Evolutionary conservation across 73 alveolate species (phyloP), one percentile per base, ranked within the genome.

Genomic region (Uronychia setigera): DNA sequence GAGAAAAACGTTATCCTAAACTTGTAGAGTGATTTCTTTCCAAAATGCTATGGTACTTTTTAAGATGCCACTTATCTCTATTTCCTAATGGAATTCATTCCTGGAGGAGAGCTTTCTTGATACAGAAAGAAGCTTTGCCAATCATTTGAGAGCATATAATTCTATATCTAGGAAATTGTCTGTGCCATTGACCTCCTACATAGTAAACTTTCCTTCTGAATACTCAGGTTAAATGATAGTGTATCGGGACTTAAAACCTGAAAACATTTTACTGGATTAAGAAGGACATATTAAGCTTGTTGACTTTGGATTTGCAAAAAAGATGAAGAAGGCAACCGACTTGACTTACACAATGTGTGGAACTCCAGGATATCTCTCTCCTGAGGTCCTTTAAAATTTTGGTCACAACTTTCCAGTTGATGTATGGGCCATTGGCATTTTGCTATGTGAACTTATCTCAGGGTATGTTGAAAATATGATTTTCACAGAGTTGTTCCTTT

Each of bases 351-450:
- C 91, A n/a, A 76, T 77, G 29, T 83, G 91, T 77, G 91, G 91
- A 9, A 59, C 91, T 0, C 91, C 91, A 29, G 84, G 29, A 29
- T 83, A 83, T 46, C 0, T 35, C 26, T 87, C 91, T 14, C 91
- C 91, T 11, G 67, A 46, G 19, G 67, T 46, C n/a, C 67, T 46
- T 19, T 19, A 46, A 46, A 19, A 19, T 5, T 5, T 19, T 5
- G 67, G 67, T 5, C 67, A 46, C 67, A 19, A 19, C n/a, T 46
- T 46, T 19, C 67, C 67, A 19, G 67, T 46, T 25, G 99, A 99
- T 90, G 96, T 99, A 0, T 99, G 99, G 99, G 95, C 99, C 29
- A 89, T 98, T 1, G 99, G 99, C 29, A 98, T 99, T 59, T 92
- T 99, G 26, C 95, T 99, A 35, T 99, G 93, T 88, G 99, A 99